A percentile compares a stretch with the other conserved stretches of the same genome.
These are phyloP conservation scores for Lathyrus aphaca DNA, from an alignment of 306 rosid genomes.

Conservation along the genomic window DNA sequence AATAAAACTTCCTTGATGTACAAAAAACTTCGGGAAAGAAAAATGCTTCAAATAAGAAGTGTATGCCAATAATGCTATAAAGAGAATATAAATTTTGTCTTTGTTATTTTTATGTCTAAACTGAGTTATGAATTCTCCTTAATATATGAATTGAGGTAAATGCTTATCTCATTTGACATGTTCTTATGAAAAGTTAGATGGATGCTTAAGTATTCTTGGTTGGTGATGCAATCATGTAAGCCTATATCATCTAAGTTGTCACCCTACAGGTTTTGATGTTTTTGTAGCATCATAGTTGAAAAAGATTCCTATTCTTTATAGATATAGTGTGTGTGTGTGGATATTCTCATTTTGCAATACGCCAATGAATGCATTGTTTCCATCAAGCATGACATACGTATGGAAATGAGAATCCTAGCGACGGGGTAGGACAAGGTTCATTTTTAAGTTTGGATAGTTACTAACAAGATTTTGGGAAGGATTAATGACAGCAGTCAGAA, in stretches of 20 bases:
- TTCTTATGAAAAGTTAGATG: constrained; percentile 22
- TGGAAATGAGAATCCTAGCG: constrained; percentile 35
- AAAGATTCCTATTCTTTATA: constrained; percentile 10
- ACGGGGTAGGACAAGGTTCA: constrained; percentile 31
- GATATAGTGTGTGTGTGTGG: constrained; percentile 23
- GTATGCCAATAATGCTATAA: constrained; percentile 7
- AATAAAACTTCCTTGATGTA: constrained; percentile 40
- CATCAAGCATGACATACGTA: constrained; percentile 12
- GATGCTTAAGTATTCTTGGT: constrained; percentile 23
- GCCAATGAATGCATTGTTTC: constrained; percentile 30
- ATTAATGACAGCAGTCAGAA: background rate
- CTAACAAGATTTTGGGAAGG: background rate
- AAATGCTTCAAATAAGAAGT: constrained; percentile 14
- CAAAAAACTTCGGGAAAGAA: constrained; percentile 14
- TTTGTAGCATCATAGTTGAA: constrained; percentile 34
- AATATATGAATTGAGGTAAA: background rate
- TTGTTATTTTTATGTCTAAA: background rate
- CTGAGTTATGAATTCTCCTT: constrained; percentile 8
- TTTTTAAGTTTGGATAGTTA: constrained; percentile 19
- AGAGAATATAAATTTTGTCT: background rate
- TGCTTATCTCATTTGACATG: constrained; percentile 35
- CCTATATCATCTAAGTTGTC: constrained; percentile 38
- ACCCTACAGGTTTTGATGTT: constrained; percentile 12
- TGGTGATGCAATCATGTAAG: constrained; percentile 43
- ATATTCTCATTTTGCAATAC: constrained; percentile 34